phyloP scores from a whole-genome alignment of 148 eudicot species.

The Suaeda aralocaspica region DNA sequence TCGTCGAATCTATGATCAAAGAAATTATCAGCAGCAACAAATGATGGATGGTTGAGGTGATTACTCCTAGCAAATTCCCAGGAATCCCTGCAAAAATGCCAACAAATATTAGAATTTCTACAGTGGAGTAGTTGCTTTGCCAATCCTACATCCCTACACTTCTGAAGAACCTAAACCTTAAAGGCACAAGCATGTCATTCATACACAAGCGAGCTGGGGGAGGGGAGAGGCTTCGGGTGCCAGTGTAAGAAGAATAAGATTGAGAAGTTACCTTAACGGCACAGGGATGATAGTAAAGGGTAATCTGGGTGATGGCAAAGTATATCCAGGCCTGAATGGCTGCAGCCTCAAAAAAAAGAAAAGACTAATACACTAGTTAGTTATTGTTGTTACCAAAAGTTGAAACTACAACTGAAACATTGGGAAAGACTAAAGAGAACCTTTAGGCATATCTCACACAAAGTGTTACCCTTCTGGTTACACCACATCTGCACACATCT shows the following conservation, averaged over 20 bases:
- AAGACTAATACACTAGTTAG: slow-evolving; percentile 8
- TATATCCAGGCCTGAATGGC: slow-evolving; percentile 65
- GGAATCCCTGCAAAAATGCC: slow-evolving; percentile 45
- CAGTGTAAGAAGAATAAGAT: not conserved
- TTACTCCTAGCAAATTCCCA: slow-evolving; percentile 57
- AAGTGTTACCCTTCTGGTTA: slow-evolving; percentile 71
- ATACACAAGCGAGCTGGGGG: not conserved
- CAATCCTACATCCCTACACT: not conserved
- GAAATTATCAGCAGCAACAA: slow-evolving; percentile 36
- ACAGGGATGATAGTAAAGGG: slow-evolving; percentile 41
- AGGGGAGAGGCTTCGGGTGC: not conserved
- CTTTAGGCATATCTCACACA: slow-evolving; percentile 79
- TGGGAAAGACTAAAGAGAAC: slow-evolving; percentile 29
- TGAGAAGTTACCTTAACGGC: slow-evolving; percentile 49
- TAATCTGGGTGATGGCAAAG: slow-evolving; percentile 59
- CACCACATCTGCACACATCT: slow-evolving; percentile 85
- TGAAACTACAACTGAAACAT: slow-evolving; percentile 5
- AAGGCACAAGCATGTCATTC: not conserved
- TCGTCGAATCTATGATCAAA: slow-evolving; percentile 45
- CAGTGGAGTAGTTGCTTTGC: not conserved
- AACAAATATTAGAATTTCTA: slow-evolving; percentile 7
- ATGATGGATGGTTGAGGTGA: slow-evolving; percentile 33
- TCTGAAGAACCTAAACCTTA: not conserved
- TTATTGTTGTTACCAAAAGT: not conserved
- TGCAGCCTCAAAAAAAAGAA: slow-evolving; percentile 33